These are phyloP conservation scores for Takashimella tepidaria DNA, from an alignment of 1,284 basidiomycete species.

Conservation along the genomic window DNA sequence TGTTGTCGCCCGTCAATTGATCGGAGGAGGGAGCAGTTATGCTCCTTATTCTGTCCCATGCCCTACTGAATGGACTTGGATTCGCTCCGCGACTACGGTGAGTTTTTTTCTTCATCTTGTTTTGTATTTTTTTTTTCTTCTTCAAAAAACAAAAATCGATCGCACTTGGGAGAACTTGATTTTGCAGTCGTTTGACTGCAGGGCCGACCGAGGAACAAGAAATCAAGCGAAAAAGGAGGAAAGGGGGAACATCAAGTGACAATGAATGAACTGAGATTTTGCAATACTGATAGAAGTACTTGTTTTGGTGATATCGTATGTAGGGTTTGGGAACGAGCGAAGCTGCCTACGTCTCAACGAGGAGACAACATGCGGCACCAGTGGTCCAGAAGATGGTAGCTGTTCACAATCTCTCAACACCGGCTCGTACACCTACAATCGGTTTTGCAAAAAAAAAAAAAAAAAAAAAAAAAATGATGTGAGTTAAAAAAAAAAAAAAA, in stretches of 20 bases:
- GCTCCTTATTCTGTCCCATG: slow-evolving; percentile 41
- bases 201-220: not conserved
- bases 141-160: not conserved
- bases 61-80: slow-evolving; percentile 35
- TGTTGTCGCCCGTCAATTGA: not conserved
- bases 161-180: not conserved
- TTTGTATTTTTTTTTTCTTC: too few relatives aligned
- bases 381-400: slow-evolving; percentile 30
- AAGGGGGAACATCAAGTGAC: not conserved
- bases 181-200: not conserved
- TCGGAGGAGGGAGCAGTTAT: slow-evolving; percentile 23
- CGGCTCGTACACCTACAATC: slow-evolving; percentile 44
- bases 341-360: slow-evolving; percentile 23
- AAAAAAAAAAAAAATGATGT: slow-evolving; percentile 51
- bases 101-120: slow-evolving; percentile 10
- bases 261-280: not conserved
- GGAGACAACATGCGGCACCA: slow-evolving; percentile 15
- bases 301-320: not conserved
- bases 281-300: not conserved
- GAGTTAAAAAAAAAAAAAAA: slow-evolving; percentile 15
- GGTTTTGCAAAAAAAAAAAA: slow-evolving; percentile 50
- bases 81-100: slow-evolving; percentile 36
- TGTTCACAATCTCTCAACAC: slow-evolving; percentile 24
- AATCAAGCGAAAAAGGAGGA: not conserved
- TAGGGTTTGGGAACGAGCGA: slow-evolving; percentile 34